Conservation (phyloP, 225 moss, liverwort and hornwort genomes). For the Marchantia paleacea region DNA sequence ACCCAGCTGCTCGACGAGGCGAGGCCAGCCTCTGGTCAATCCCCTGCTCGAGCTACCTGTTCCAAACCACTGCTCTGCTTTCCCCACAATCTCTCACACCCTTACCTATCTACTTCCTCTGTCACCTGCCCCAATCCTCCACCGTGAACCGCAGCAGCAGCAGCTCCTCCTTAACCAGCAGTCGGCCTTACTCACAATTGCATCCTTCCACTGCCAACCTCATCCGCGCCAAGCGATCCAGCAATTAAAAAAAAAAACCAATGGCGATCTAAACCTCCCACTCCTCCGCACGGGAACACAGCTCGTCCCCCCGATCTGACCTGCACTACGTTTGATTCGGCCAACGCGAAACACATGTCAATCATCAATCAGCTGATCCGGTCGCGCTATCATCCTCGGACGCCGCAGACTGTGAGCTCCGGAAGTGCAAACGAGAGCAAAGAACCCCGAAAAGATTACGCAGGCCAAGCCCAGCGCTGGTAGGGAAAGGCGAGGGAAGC, state of each 20-base stretch:
- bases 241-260: background rate
- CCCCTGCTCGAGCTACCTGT: background rate
- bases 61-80: background rate
- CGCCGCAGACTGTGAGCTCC: background rate
- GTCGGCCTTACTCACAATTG: background rate
- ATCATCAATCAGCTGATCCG: slow-evolving; percentile 5
- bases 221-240: background rate
- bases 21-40: background rate
- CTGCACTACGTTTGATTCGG: background rate
- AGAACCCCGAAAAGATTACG: background rate
- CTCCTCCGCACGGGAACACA: background rate
- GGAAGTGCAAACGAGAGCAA: background rate
- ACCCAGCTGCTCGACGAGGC: background rate
- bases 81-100: background rate
- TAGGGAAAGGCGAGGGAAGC: background rate
- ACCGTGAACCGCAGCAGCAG: background rate
- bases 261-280: background rate
- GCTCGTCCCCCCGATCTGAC: background rate
- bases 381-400: background rate
- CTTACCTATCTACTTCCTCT: background rate
- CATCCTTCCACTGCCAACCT: background rate
- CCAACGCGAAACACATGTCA: slow-evolving; percentile 7
- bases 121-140: background rate
- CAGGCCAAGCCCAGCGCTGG: background rate
- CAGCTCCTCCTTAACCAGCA: background rate